Conservation (phyloP, 2,329 filamentous ascomycete genomes). For the Aspergillus latus region DNA sequence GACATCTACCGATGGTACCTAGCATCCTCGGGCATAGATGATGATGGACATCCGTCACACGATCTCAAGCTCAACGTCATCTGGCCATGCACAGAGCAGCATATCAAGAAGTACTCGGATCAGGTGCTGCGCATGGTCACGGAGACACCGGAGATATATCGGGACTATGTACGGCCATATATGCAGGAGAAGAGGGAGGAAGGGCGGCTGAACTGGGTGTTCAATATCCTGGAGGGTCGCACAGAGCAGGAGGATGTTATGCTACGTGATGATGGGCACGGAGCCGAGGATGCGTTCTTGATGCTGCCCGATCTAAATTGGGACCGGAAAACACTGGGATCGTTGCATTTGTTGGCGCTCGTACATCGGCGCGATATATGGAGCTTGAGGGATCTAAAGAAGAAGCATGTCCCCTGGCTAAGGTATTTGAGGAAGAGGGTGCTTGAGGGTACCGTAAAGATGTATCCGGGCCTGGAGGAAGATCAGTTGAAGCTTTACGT, state of each 20-base stretch:
- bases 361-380: slow-evolving; percentile 90
- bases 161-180: slow-evolving; percentile 68
- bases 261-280: slow-evolving; percentile 58
- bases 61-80: slow-evolving; percentile 95
- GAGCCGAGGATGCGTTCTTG: slow-evolving; percentile 70
- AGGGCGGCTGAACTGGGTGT: slow-evolving; percentile 88
- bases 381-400: slow-evolving; percentile 80
- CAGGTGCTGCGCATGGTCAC: slow-evolving; percentile 79
- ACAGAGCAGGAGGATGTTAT: slow-evolving; percentile 93
- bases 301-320: slow-evolving; percentile 89
- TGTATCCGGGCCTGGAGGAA: slow-evolving; percentile 71
- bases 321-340: slow-evolving; percentile 83
- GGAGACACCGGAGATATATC: slow-evolving; percentile 82
- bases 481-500: slow-evolving; percentile 96
- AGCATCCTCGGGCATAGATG: slow-evolving; percentile 59
- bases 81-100: slow-evolving; percentile 83
- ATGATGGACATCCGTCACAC: slow-evolving; percentile 42
- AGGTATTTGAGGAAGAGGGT: slow-evolving; percentile 71
- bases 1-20: slow-evolving; percentile 97
- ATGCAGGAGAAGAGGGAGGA: slow-evolving; percentile 75
- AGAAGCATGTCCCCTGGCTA: slow-evolving; percentile 77
- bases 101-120: slow-evolving; percentile 85
- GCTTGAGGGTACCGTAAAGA: slow-evolving; percentile 66
- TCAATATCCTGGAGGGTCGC: slow-evolving; percentile 89
- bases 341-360: slow-evolving; percentile 78